phyloP scores from a whole-genome alignment of 2,329 filamentous ascomycete species.

The Penicillium sclerotiorum region DNA sequence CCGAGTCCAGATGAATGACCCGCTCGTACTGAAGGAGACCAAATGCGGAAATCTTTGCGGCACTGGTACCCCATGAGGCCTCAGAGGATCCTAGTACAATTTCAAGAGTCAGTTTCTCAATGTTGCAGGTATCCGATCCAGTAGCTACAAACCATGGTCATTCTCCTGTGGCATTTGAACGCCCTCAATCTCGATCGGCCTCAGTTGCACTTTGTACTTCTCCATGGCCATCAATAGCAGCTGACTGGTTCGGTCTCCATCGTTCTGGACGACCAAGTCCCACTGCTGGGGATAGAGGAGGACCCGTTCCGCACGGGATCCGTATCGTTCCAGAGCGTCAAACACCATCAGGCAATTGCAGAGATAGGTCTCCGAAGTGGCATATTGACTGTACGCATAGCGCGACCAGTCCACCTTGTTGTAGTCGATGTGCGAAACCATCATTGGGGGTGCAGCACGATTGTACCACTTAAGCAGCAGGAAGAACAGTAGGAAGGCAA shows the following conservation, averaged over 20 bases:
- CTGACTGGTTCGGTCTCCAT: conserved; percentile 43
- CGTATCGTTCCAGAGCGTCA: conserved; percentile 41
- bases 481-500: conserved; percentile 25
- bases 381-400: conserved; percentile 49
- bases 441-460: conserved; percentile 17
- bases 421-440: conserved; percentile 32
- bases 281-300: conserved; percentile 47
- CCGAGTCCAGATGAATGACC: conserved; percentile 63
- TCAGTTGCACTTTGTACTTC: conserved; percentile 53
- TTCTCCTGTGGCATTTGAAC: conserved; percentile 23
- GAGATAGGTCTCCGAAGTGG: conserved; percentile 44
- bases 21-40: conserved; percentile 66
- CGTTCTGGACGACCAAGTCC: conserved; percentile 36
- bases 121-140: no score
- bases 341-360: conserved; percentile 49
- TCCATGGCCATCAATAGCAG: conserved; percentile 53
- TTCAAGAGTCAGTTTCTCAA: no score
- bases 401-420: conserved; percentile 44
- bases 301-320: conserved; percentile 43
- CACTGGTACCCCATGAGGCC: conserved; percentile 64
- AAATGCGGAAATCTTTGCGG: conserved; percentile 70
- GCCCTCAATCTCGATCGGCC: conserved; percentile 49
- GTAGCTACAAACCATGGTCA: neutral
- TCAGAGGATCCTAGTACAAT: conserved; percentile 29
- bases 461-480: conserved; percentile 30